Conservation (phyloP, 2,329 filamentous ascomycete genomes). For the Aspergillus piperis region DNA sequence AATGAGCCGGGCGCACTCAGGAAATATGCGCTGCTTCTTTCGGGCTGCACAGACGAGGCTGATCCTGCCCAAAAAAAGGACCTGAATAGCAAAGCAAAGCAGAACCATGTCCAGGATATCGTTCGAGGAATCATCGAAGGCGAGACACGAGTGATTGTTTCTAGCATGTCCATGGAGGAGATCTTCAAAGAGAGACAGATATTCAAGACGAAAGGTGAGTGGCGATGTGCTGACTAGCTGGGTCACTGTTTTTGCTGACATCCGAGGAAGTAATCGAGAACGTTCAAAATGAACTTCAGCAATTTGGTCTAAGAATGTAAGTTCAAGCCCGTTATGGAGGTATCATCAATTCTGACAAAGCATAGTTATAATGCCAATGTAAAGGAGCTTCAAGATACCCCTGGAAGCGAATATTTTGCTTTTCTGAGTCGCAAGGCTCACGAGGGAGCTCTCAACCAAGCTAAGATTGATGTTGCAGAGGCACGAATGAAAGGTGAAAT, state of each 20-base stretch:
- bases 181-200: constrained; percentile 76
- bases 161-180: constrained; percentile 90
- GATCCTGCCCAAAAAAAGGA: constrained; percentile 36
- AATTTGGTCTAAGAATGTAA: constrained; percentile 76
- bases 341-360: constrained; percentile 3
- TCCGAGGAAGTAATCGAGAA: constrained; percentile 63
- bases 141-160: constrained; percentile 79
- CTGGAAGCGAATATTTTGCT: constrained; percentile 78
- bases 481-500: constrained; percentile 63
- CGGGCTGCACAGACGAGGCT: constrained; percentile 57
- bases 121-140: constrained; percentile 90
- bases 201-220: constrained; percentile 68
- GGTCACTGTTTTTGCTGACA: not conserved
- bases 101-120: constrained; percentile 77
- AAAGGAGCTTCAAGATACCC: constrained; percentile 83
- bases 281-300: constrained; percentile 75
- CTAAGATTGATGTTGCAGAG: constrained; percentile 62
- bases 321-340: constrained; percentile 2
- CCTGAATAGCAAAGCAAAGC: constrained; percentile 46
- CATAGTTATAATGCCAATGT: constrained; percentile 70
- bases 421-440: constrained; percentile 81
- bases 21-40: constrained; percentile 81
- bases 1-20: constrained; percentile 69
- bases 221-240: not conserved
- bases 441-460: constrained; percentile 81